Conservation (phyloP, 2,329 filamentous ascomycete species). For the Cytospora leucostoma region DNA sequence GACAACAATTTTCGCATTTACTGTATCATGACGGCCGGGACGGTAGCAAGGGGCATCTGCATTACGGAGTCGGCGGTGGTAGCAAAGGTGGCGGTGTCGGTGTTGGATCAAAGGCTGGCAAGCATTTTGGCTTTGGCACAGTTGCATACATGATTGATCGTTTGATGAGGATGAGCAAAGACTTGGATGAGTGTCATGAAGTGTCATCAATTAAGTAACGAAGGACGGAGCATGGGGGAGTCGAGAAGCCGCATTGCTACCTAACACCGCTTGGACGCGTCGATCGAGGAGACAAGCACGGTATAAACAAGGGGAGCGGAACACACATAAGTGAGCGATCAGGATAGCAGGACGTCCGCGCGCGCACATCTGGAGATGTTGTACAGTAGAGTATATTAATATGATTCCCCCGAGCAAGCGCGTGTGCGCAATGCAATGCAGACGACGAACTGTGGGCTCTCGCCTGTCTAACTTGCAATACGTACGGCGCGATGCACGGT, state of each 20-base stretch:
- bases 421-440: not conserved
- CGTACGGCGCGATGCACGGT: not conserved
- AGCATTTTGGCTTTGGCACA: slow-evolving; percentile 17
- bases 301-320: not conserved
- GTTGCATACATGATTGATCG: slow-evolving; percentile 14
- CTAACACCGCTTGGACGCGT: not conserved
- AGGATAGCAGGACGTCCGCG: not conserved
- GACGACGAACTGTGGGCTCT: too few relatives aligned
- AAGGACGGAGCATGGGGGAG: not conserved
- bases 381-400: not conserved
- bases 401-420: not conserved
- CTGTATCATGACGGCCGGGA: slow-evolving; percentile 9
- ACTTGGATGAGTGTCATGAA: not conserved
- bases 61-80: slow-evolving; percentile 4
- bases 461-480: not conserved
- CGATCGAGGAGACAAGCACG: not conserved
- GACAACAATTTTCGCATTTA: not conserved
- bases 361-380: not conserved
- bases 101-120: slow-evolving; percentile 5
- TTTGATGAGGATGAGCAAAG: not conserved
- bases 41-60: slow-evolving; percentile 3
- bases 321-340: not conserved
- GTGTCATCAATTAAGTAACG: not conserved
- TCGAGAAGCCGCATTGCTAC: not conserved
- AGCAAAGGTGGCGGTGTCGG: not conserved